Conservation (phyloP, 371 early-diverging fungal genomes). For the Actinomortierella wolfii region DNA sequence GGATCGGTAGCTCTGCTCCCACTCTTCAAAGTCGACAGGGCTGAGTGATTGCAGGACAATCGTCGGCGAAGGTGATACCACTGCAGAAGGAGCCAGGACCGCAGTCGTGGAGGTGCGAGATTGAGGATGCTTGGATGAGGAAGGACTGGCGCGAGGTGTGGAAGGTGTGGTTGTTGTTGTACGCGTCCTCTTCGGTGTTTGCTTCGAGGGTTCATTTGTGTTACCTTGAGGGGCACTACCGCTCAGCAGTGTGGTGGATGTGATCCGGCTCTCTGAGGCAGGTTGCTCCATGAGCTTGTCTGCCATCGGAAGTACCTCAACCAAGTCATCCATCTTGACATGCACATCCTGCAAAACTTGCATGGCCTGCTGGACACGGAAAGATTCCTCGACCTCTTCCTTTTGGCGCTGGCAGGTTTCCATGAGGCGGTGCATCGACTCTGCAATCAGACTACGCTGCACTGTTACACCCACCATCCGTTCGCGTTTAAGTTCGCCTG, state of each 20-base stretch:
- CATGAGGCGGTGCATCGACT: constrained; percentile 36
- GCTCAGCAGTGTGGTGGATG: constrained; percentile 5
- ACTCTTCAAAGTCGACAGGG: constrained; percentile 61
- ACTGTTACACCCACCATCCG: constrained; percentile 41
- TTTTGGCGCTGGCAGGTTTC: constrained; percentile 30
- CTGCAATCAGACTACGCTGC: constrained; percentile 39
- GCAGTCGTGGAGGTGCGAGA: constrained; percentile 12
- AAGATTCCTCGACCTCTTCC: constrained; percentile 30
- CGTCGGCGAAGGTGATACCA: constrained; percentile 46
- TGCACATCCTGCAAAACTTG: no score
- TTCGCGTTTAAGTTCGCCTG: constrained; percentile 7
- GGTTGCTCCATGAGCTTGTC: constrained; percentile 18
- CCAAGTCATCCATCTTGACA: constrained; percentile 13
- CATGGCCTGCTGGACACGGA: constrained; percentile 32
- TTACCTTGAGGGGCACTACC: neutral
- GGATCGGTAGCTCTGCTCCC: constrained; percentile 58
- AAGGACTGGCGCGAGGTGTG: constrained; percentile 11
- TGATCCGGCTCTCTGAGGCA: constrained; percentile 8
- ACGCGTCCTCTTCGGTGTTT: no score
- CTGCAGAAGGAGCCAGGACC: neutral
- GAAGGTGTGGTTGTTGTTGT: constrained; percentile 17
- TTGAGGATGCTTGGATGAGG: constrained; percentile 1
- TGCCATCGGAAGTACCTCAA: constrained; percentile 19
- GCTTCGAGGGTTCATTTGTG: constrained; percentile 9
- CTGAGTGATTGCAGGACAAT: constrained; percentile 59